Percentiles rank a stretch among this genome's conserved stretches.
phyloP scores from a whole-genome alignment of 2,329 filamentous ascomycete species.

The Colletotrichum aenigma region DNA sequence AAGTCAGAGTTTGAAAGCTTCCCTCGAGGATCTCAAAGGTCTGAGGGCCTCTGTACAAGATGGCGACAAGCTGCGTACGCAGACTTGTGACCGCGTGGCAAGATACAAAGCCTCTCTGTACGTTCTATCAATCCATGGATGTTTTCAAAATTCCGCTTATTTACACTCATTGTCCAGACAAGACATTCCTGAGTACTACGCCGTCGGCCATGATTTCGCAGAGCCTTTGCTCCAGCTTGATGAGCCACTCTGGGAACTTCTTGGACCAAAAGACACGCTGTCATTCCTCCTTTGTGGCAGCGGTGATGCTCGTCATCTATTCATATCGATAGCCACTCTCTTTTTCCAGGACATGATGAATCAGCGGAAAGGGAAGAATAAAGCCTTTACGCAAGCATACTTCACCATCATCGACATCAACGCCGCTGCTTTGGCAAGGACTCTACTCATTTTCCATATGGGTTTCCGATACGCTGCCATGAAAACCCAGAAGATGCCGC shows the following conservation, averaged over 20 bases:
- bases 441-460: constrained; percentile 25
- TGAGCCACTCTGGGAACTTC: neutral
- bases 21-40: neutral
- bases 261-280: constrained; percentile 8
- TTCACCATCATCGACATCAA: constrained; percentile 28
- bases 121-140: neutral
- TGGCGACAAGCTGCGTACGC: neutral
- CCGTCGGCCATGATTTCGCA: constrained; percentile 22
- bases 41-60: neutral
- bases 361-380: neutral
- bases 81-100: constrained; percentile 21
- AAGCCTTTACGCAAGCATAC: constrained; percentile 15
- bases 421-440: constrained; percentile 24
- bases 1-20: neutral
- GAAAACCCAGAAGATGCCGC: neutral
- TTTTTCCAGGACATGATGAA: neutral
- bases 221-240: constrained; percentile 13
- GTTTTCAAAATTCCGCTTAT: neutral
- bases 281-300: constrained; percentile 26
- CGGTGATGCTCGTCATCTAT: constrained; percentile 27
- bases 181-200: constrained; percentile 21
- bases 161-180: neutral
- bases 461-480: neutral
- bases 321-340: constrained; percentile 16
- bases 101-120: constrained; percentile 20